These are phyloP conservation scores for Cyberlindnera maritima DNA, from an alignment of 805 yeast species.

Conservation along the genomic window DNA sequence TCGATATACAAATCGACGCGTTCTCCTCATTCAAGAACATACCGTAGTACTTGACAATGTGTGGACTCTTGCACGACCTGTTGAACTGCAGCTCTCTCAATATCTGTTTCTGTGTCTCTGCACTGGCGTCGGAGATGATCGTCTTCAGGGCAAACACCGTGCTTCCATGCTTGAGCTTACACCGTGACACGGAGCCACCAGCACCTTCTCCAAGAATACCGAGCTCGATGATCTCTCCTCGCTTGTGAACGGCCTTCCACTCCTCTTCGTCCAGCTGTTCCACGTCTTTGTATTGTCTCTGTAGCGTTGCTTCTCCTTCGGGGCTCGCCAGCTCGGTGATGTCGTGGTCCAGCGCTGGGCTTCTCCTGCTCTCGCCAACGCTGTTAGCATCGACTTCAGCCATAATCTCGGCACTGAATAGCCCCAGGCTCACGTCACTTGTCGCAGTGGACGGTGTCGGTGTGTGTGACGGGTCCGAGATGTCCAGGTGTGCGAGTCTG, in stretches of 20 bases:
- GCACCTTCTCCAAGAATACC: conserved; percentile 89
- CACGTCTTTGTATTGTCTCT: conserved; percentile 35
- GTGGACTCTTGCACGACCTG: conserved; percentile 74
- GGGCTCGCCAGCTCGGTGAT: background rate
- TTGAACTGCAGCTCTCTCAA: conserved; percentile 89
- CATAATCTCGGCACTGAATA: conserved; percentile 31
- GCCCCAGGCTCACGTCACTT: conserved; percentile 25
- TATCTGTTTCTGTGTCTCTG: conserved; percentile 86
- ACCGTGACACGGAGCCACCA: conserved; percentile 86
- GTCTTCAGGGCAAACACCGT: conserved; percentile 79
- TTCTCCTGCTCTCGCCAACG: background rate
- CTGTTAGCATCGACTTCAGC: conserved; percentile 24
- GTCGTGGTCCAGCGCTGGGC: background rate
- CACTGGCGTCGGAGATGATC: conserved; percentile 52
- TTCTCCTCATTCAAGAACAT: conserved; percentile 76
- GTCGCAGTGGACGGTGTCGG: conserved; percentile 33
- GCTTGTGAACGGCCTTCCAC: conserved; percentile 64
- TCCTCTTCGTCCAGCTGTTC: conserved; percentile 65
- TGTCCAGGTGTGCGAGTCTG: conserved; percentile 20
- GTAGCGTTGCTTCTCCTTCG: conserved; percentile 1
- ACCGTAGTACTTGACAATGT: conserved; percentile 90
- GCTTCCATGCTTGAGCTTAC: conserved; percentile 55
- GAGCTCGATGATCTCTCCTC: conserved; percentile 62
- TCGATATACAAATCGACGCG: conserved; percentile 85
- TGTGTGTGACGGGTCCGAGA: conserved; percentile 16